Percentiles rank a stretch among this genome's conserved stretches.
Evolutionary conservation across 345 rosid species (phyloP).

Genomic region (Gossypium thurberi): DNA sequence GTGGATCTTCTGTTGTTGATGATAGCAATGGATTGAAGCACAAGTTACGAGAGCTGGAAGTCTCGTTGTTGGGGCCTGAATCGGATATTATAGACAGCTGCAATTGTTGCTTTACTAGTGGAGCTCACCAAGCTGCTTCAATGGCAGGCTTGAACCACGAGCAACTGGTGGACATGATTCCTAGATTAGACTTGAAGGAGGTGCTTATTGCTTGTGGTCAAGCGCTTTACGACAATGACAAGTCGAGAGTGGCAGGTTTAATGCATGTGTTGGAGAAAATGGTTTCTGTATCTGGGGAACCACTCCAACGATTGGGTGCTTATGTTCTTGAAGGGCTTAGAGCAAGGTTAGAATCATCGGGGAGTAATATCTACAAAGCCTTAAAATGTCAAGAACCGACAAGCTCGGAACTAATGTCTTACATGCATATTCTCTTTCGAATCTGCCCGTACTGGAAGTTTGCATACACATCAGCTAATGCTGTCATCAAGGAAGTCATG

Average conservation of each 20-base stretch:
- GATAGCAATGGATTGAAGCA: constrained; percentile 44
- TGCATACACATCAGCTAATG: constrained; percentile 75
- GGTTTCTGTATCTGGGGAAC: constrained; percentile 87
- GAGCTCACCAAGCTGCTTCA: constrained; percentile 27
- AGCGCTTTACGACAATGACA: constrained; percentile 44
- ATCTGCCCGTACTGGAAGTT: constrained; percentile 90
- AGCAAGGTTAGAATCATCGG: constrained; percentile 83
- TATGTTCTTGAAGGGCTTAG: constrained; percentile 92
- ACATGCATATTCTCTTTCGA: constrained; percentile 68
- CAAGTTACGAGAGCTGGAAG: constrained; percentile 67
- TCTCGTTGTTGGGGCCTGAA: constrained; percentile 58
- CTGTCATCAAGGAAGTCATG: constrained; percentile 55
- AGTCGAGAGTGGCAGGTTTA: constrained; percentile 40
- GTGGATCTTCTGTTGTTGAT: constrained; percentile 56
- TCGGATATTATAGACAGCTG: constrained; percentile 40
- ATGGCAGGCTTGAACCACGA: constrained; percentile 39
- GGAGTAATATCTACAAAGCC: constrained; percentile 75
- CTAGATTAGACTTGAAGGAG: constrained; percentile 50
- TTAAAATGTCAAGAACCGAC: constrained; percentile 78
- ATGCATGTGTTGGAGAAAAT: constrained; percentile 69
- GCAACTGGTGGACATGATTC: constrained; percentile 44
- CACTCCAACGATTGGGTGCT: constrained; percentile 78
- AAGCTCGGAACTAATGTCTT: constrained; percentile 85
- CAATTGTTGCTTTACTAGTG: constrained; percentile 41
- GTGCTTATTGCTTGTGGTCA: constrained; percentile 63